Percentiles rank a stretch among this genome's conserved stretches.
Evolutionary conservation across 305 asterid species (phyloP).

Genomic region (Fraxinus baroniana): DNA sequence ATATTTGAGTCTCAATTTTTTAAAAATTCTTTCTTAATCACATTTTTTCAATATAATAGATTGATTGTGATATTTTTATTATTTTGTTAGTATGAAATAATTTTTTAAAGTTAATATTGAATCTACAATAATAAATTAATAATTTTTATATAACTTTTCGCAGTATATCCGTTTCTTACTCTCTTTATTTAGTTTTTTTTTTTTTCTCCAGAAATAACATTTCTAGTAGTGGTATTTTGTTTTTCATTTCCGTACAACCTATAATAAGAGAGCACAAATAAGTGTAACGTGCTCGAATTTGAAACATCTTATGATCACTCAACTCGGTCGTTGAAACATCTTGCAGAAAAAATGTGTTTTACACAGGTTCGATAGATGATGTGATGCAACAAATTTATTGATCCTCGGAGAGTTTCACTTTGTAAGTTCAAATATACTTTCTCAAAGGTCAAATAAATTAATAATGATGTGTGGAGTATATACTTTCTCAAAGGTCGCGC

Average conservation of each 20-base stretch:
- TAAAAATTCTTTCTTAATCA: too few species aligned
- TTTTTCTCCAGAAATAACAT: background rate
- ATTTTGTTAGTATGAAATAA: too few species aligned
- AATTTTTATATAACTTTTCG: too few species aligned
- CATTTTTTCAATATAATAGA: background rate
- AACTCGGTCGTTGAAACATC: background rate
- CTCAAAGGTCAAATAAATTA: too few species aligned
- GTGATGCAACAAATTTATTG: background rate
- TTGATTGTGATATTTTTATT: background rate
- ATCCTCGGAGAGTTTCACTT: background rate
- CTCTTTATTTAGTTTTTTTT: too few species aligned
- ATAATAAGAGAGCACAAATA: background rate
- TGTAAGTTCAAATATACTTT: background rate
- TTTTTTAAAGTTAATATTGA: background rate
- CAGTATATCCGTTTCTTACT: background rate
- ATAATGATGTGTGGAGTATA: too few species aligned
- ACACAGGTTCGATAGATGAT: background rate
- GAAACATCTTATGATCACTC: background rate
- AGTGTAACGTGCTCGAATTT: background rate
- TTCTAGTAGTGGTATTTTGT: background rate
- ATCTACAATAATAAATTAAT: too few species aligned
- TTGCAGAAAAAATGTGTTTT: background rate
- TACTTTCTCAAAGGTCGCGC: slow-evolving; percentile 1
- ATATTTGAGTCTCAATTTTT: background rate
- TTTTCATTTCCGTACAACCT: background rate